These are phyloP conservation scores for Fomitopsis betulina DNA, from an alignment of 1,284 basidiomycete genomes.

Conservation along the genomic window DNA sequence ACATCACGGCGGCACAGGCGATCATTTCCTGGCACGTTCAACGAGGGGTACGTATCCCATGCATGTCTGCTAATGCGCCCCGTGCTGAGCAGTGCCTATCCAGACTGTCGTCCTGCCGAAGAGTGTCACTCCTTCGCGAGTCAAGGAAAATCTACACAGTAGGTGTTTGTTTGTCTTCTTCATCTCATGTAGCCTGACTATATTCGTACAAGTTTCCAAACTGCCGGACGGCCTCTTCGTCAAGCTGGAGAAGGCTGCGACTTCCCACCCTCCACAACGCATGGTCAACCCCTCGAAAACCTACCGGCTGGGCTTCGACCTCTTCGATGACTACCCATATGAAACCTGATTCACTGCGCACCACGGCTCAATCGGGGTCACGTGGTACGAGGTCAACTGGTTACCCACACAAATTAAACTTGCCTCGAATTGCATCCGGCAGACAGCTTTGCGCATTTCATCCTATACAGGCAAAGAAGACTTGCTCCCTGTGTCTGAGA, in stretches of 20 bases:
- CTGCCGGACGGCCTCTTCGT: constrained; percentile 53
- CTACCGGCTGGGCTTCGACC: constrained; percentile 59
- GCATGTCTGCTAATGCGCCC: background rate
- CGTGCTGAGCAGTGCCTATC: background rate
- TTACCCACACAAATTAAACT: background rate
- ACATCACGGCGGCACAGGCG: constrained; percentile 72
- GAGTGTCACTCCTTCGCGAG: constrained; percentile 69
- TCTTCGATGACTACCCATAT: constrained; percentile 44
- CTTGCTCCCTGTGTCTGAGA: constrained; percentile 41
- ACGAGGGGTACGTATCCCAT: constrained; percentile 38
- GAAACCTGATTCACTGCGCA: background rate
- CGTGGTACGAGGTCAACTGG: too few species aligned
- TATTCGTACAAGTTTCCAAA: constrained; percentile 36
- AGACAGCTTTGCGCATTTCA: constrained; percentile 35
- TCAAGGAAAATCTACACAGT: constrained; percentile 69
- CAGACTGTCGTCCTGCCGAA: constrained; percentile 74
- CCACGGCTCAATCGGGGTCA: too few species aligned
- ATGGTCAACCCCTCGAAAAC: constrained; percentile 55
- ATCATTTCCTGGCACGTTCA: constrained; percentile 79
- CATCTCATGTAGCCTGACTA: background rate
- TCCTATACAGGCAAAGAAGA: constrained; percentile 43
- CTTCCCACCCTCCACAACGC: constrained; percentile 46
- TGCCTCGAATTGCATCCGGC: constrained; percentile 35
- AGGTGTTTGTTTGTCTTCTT: background rate
- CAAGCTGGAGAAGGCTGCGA: constrained; percentile 56